A percentile compares a stretch with the other conserved stretches of the same genome.
phyloP scores from a whole-genome alignment of 2,329 filamentous ascomycete species.

The Claviceps purpurea region DNA sequence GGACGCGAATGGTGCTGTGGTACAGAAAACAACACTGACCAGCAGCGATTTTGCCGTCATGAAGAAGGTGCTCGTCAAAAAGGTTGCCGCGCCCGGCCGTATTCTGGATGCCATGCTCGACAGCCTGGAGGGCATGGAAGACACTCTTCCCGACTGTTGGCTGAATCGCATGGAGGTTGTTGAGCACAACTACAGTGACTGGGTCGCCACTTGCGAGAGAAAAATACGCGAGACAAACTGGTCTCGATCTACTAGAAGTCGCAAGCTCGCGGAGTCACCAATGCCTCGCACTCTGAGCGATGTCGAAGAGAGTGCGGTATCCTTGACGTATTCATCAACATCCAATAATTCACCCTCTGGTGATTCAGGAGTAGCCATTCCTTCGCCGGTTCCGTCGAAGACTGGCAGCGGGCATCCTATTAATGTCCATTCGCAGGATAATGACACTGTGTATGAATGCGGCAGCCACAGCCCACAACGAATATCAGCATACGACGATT shows the following conservation, averaged over 20 bases:
- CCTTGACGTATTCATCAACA: background rate
- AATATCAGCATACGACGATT: background rate
- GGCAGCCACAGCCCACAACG: background rate
- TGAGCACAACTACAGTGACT: slow-evolving; percentile 65
- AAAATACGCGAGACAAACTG: slow-evolving; percentile 57
- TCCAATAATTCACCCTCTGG: no score
- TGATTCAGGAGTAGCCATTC: no score
- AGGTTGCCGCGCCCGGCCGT: slow-evolving; percentile 56
- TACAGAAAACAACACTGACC: slow-evolving; percentile 18
- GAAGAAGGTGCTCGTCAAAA: slow-evolving; percentile 49
- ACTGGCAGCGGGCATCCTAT: no score
- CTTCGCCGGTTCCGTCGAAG: no score
- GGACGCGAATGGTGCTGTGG: slow-evolving; percentile 7
- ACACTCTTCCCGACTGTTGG: slow-evolving; percentile 78
- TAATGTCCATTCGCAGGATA: no score
- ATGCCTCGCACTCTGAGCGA: background rate
- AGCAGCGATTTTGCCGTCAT: slow-evolving; percentile 42
- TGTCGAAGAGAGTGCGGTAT: background rate
- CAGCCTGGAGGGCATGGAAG: slow-evolving; percentile 66
- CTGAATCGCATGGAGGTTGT: slow-evolving; percentile 72
- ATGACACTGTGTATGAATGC: background rate
- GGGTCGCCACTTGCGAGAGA: slow-evolving; percentile 66
- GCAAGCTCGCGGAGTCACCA: background rate
- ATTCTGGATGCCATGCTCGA: slow-evolving; percentile 79
- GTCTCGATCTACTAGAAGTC: slow-evolving; percentile 7